Evolutionary conservation across 192 early-diverging fungal species (phyloP), one percentile per base, ranked within the genome.

Genomic region (Coemansia sp.): DNA sequence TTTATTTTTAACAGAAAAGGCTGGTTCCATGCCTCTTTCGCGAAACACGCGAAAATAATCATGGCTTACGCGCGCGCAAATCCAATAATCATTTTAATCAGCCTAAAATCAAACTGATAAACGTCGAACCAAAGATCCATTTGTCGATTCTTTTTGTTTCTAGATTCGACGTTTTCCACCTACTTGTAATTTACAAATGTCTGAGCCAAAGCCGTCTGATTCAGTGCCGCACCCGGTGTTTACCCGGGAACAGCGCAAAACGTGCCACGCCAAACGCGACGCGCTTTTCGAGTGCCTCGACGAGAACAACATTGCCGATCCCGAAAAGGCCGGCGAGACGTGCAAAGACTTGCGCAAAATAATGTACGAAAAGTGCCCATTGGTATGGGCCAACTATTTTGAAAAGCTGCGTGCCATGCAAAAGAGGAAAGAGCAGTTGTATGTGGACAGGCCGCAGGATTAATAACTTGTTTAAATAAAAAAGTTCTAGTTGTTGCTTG

Each of bases 231-330:
- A 65, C 9, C 71, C 77, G 10, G 56, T 79, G 5, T 92, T 90
- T 11, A 84, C 83, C 15, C 79, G 89, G 39, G 50, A 60, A 25
- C 84, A 88, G 63, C 86, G 92, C 19, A 83, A 88, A 51, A 62
- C 69, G 17, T 96, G 94, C 82, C 94, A 93, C 86, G 82, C 81
- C 14, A 76, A 85, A 43, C 89, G 92, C 14, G 92, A 96, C 72
- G 84, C 72, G 50, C 94, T 90, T 70, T 92, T 89, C 64, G 75
- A 70, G 39, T 96, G 94, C 66, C 81, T 96, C 15, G 88, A 93
- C 66, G 55, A 54, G 15, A 70, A 86, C 57, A 75, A 78, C 5
- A 84, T 96, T 66, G 53, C 79, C 27, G 75, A 86, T 85, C 79
- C 85, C 5, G 74, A 63, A 1, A 56, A 67, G 17, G 73, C 76